These are phyloP conservation scores for Ajuga reptans DNA, from an alignment of 305 asterid species.

Conservation along the genomic window DNA sequence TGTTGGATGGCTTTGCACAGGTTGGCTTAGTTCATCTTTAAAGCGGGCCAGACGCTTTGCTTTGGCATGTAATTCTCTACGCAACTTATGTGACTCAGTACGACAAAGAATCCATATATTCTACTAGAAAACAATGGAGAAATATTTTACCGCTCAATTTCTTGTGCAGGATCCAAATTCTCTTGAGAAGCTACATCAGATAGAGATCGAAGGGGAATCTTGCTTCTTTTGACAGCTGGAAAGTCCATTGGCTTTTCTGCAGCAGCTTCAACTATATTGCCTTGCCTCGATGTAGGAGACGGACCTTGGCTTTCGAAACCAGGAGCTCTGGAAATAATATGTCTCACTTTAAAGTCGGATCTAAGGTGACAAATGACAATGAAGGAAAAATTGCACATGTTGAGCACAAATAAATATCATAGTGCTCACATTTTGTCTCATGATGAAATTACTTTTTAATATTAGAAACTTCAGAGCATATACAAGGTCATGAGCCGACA, in stretches of 20 bases:
- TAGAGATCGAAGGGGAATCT: constrained; percentile 50
- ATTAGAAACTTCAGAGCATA: background rate
- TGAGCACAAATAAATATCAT: constrained; percentile 9
- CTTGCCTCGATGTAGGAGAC: constrained; percentile 31
- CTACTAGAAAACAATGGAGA: constrained; percentile 13
- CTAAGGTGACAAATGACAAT: constrained; percentile 24
- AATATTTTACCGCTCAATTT: constrained; percentile 51
- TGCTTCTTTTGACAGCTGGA: constrained; percentile 63
- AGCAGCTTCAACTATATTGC: constrained; percentile 34
- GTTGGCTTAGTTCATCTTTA: constrained; percentile 62
- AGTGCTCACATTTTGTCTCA: background rate
- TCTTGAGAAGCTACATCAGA: constrained; percentile 39
- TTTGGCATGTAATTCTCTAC: constrained; percentile 80
- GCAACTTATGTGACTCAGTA: constrained; percentile 21
- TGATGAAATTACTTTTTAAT: constrained; percentile 5
- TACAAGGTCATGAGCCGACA: constrained; percentile 9
- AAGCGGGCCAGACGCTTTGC: constrained; percentile 92
- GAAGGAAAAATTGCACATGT: constrained; percentile 12
- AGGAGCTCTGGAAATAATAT: constrained; percentile 27
- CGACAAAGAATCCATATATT: constrained; percentile 17
- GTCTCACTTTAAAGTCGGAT: constrained; percentile 36
- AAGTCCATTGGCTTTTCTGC: constrained; percentile 31
- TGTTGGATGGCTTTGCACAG: constrained; percentile 32
- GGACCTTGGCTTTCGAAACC: constrained; percentile 43
- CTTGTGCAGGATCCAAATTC: constrained; percentile 39